phyloP scores from a whole-genome alignment of 2,329 filamentous ascomycete species.

The Pyrenochaeta sp. region DNA sequence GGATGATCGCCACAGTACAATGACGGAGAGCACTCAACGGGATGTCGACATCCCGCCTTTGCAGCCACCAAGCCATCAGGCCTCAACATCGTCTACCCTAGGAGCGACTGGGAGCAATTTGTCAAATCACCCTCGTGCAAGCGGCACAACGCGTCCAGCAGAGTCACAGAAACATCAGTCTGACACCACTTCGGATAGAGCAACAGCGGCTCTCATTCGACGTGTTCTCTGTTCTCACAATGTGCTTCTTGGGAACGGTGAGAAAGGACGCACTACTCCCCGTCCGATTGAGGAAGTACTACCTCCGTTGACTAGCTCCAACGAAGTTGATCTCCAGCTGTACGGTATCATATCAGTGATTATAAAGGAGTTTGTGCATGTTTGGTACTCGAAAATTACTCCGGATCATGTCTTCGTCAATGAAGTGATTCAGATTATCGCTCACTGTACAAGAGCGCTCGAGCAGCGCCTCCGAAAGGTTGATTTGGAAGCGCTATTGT shows the following conservation, averaged over 20 bases:
- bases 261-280: constrained; percentile 64
- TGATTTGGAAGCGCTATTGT: constrained; percentile 80
- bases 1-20: constrained; percentile 27
- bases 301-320: constrained; percentile 90
- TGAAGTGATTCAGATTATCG: constrained; percentile 88
- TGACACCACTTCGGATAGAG: constrained; percentile 71
- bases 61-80: constrained; percentile 30
- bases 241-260: constrained; percentile 55
- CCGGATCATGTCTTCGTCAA: constrained; percentile 86
- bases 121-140: constrained; percentile 22
- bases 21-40: constrained; percentile 37
- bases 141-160: constrained; percentile 19
- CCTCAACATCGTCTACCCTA: constrained; percentile 17
- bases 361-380: constrained; percentile 86
- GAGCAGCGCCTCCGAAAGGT: constrained; percentile 85
- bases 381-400: constrained; percentile 93
- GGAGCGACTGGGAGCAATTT: constrained; percentile 17
- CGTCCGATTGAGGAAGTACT: constrained; percentile 80
- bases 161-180: constrained; percentile 35
- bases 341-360: constrained; percentile 93
- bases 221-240: constrained; percentile 80
- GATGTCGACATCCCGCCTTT: constrained; percentile 27
- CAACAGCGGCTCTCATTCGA: constrained; percentile 82
- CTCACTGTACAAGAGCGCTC: constrained; percentile 85
- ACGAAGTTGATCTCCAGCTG: constrained; percentile 90